Percentiles rank a stretch among this genome's conserved stretches.
Conservation (phyloP, 305 asterid genomes). For the Rubia peregrina region DNA sequence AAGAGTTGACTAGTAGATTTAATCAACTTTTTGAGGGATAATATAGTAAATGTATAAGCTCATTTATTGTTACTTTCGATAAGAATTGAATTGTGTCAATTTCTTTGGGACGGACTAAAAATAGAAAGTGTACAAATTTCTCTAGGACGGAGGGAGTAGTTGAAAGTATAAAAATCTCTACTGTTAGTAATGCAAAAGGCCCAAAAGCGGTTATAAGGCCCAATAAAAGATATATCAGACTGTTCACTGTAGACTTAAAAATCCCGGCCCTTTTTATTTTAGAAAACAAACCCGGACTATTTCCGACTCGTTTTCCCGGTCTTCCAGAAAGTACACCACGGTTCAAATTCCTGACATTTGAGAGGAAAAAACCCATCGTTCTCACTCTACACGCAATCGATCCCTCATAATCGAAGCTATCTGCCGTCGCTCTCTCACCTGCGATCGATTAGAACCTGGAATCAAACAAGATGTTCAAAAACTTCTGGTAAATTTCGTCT, state of each 20-base stretch:
- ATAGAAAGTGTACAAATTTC: too few relatives aligned
- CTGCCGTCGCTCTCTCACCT: background rate
- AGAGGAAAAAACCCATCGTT: background rate
- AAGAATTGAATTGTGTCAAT: too few relatives aligned
- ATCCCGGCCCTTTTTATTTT: background rate
- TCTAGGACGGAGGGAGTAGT: too few relatives aligned
- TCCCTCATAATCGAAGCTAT: background rate
- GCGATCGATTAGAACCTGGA: background rate
- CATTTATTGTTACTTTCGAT: too few relatives aligned
- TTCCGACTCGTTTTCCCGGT: constrained; percentile 3
- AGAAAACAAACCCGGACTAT: background rate
- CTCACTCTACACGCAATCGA: background rate
- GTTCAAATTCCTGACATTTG: background rate
- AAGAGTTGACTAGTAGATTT: too few relatives aligned
- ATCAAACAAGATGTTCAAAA: constrained; percentile 41
- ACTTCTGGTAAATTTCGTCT: constrained; percentile 42
- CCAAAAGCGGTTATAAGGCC: too few relatives aligned
- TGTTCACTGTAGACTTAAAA: background rate
- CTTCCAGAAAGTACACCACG: background rate
- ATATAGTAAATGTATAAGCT: too few relatives aligned
- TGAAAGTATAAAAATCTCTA: too few relatives aligned
- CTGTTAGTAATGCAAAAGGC: too few relatives aligned
- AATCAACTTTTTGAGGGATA: too few relatives aligned
- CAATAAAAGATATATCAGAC: background rate
- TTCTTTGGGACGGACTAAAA: too few relatives aligned